Conservation (phyloP, 2,329 filamentous ascomycete species). For the Neonectria sp. region DNA sequence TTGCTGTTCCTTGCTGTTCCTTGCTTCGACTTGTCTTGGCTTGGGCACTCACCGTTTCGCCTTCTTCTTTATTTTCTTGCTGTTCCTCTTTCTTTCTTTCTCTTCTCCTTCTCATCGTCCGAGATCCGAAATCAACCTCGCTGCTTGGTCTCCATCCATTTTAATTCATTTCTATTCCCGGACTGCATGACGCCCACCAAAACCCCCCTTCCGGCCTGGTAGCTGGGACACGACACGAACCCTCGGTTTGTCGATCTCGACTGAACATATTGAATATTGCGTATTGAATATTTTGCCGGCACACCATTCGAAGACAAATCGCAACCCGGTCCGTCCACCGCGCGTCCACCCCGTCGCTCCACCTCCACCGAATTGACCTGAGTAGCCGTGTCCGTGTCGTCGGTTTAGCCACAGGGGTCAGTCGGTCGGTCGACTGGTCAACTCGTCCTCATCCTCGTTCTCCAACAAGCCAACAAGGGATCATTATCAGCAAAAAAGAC, state of each 20-base stretch:
- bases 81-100: background rate
- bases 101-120: background rate
- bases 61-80: background rate
- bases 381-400: conserved; percentile 18
- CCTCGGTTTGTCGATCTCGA: conserved; percentile 7
- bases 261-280: conserved; percentile 13
- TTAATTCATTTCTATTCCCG: background rate
- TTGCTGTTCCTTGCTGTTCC: background rate
- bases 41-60: conserved; percentile 1
- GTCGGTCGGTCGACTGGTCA: background rate
- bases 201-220: background rate
- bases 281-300: conserved; percentile 22
- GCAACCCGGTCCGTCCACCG: background rate
- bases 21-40: background rate
- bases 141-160: background rate
- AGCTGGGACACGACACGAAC: conserved; percentile 4
- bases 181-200: background rate
- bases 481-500: conserved; percentile 4
- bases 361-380: conserved; percentile 31
- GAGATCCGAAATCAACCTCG: background rate
- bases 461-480: conserved; percentile 2
- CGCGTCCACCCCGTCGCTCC: conserved; percentile 18
- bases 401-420: conserved; percentile 19
- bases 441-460: background rate
- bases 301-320: conserved; percentile 5